These are phyloP conservation scores for Tylopilus orsonianus DNA, from an alignment of 1,284 basidiomycete genomes.

Conservation along the genomic window DNA sequence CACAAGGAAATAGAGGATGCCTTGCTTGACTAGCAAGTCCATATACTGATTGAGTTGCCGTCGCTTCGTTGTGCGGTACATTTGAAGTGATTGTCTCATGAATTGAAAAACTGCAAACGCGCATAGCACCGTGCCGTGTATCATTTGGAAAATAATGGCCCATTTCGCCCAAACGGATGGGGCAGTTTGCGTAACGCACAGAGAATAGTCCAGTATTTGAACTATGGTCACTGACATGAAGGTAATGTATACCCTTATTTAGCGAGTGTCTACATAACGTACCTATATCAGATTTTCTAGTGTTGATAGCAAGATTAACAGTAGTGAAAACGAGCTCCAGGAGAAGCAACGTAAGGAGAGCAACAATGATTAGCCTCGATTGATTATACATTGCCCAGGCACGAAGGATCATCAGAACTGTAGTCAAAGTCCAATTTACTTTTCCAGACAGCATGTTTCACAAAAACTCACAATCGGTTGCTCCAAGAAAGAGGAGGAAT, in stretches of 20 bases:
- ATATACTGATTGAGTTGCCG: background rate
- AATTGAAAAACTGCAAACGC: background rate
- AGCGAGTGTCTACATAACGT: too few relatives aligned
- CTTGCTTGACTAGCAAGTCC: background rate
- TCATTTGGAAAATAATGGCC: background rate
- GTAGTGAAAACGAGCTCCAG: background rate
- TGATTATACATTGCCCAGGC: constrained; percentile 15
- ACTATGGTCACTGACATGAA: background rate
- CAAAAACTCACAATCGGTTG: constrained; percentile 8
- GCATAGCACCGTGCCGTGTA: background rate
- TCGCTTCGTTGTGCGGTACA: background rate
- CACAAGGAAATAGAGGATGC: background rate
- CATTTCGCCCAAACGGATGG: too few relatives aligned
- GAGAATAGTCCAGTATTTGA: background rate
- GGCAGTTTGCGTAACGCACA: background rate
- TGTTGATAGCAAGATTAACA: too few relatives aligned
- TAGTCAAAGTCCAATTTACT: background rate
- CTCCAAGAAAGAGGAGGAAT: constrained; percentile 6
- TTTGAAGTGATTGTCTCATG: background rate
- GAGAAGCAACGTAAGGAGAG: background rate
- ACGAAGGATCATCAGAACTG: constrained; percentile 16
- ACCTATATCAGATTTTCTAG: too few relatives aligned
- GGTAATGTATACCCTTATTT: too few relatives aligned
- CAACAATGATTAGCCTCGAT: background rate
- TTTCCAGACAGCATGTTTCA: background rate